phyloP scores from a whole-genome alignment of 805 yeast genomes.

The Metschnikowia similis region DNA sequence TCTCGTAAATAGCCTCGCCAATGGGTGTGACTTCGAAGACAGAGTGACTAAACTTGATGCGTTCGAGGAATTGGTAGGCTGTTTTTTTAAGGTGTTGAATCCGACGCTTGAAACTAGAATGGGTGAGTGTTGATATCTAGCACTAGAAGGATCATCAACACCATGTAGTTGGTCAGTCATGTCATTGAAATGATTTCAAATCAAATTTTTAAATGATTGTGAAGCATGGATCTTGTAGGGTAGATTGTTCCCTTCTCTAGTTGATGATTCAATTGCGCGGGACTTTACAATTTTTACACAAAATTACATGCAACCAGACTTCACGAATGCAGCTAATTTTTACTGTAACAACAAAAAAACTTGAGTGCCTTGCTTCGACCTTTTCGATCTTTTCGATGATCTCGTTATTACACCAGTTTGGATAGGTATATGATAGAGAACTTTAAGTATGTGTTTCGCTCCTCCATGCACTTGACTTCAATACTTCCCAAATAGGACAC shows the following conservation, averaged over 20 bases:
- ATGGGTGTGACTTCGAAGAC: constrained; percentile 2
- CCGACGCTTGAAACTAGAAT: constrained; percentile 15
- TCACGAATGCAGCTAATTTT: neutral
- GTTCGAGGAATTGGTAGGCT: constrained; percentile 8
- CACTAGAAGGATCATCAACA: neutral
- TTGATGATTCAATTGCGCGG: neutral
- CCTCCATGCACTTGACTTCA: neutral
- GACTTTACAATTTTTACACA: neutral
- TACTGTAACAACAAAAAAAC: neutral
- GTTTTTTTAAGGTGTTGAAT: constrained; percentile 13
- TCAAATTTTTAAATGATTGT: neutral
- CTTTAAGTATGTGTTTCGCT: neutral
- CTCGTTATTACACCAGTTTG: no score
- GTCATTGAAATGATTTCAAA: neutral
- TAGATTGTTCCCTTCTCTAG: neutral
- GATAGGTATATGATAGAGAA: no score
- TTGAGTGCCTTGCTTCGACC: no score
- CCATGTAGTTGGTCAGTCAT: neutral
- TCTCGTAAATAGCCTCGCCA: constrained; percentile 8
- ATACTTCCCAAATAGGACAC: constrained; percentile 18
- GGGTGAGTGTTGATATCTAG: neutral
- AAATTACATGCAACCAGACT: neutral
- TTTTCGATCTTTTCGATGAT: no score
- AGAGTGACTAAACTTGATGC: constrained; percentile 8
- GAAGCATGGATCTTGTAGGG: neutral